Evolutionary conservation across 2,329 filamentous ascomycete genomes (phyloP), one percentile per base, ranked within the genome.

Genomic region (Exophiala alcalophila): DNA sequence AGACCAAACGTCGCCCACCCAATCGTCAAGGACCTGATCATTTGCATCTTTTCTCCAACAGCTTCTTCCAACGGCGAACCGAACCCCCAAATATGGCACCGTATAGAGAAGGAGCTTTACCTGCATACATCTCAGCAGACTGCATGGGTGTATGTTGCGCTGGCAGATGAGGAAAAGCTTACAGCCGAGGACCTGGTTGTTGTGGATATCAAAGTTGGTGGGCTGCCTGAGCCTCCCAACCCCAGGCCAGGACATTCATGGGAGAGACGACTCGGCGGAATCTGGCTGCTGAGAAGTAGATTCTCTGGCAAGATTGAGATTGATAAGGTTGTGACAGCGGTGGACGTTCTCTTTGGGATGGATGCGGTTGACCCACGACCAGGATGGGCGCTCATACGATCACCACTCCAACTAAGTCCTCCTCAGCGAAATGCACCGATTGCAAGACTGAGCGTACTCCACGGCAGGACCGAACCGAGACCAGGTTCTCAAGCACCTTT

Each of bases 401-500:
- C 48, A 54, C 49, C 65, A 45, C 64, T 68, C 40, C 58, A 64
- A 47, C 58, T 69, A 23, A 38, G 61, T 39, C 44, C 47, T 56
- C 52, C 55, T 32, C 54, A 58, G 50, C n/a, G n/a, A n/a, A 39
- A 62, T 43, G 53, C 61, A 53, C 61, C 62, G 26, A 61, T 59
- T 53, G 59, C 61, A 56, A 65, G 61, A 57, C 56, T 67, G 37
- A 66, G 44, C 44, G 45, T 66, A 52, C 59, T 54, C 44, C 34
- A 26, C 20, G 34, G 34, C 34, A 38, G 34, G 34, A 16, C 34
- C 34, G 56, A 52, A 44, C 46, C 57, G 24, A 51, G 39, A 55
- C 58, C 51, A 56, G 53, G 58, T 50, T 28, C 24, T 51, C 57
- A 32, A 40, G 24, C 47, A 19, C 35, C 49, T 50, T 54, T 68